Evolutionary conservation across 805 yeast genomes (phyloP), one percentile per base, ranked within the genome.

Genomic region (Candida patagonica): DNA sequence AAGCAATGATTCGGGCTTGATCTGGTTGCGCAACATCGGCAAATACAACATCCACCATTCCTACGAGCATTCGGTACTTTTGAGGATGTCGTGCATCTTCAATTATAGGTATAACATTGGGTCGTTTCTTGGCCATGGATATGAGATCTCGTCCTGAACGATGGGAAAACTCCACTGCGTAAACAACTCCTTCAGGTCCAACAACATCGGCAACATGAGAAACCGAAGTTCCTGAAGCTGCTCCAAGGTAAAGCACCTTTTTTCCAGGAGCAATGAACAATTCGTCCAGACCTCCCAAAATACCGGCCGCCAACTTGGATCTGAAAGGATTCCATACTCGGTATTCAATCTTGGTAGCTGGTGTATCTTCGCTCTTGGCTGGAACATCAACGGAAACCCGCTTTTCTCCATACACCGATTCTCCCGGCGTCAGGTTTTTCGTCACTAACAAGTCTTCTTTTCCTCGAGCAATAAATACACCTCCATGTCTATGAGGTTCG

Each of bases 1-100:
- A 78, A 40, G 97, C 98, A 65, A 92, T 89, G 63, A 92, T 92
- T 82, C 98, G 94, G 55, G 98, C 98, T 74, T 92, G 98, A 71
- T 92, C 98, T 32, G 98, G 98, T 74, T 92, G 98, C 52, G 98
- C 98, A 64, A 92, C 98, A 75, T 92, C 98, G 48, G 98, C 98
- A 61, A 92, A 92, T 46, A 92, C 97, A 62, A 78, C 85, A 67
- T 92, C 98, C 52, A 92, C 98, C 98, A 92, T 92, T 59, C 96
- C 95, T 49, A 92, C 74, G 57, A 92, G 76, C 98, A 92, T 92
- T 74, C 98, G 81, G 80, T 92, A 92, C 71, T 92, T 92, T 67
- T 92, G 98, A 61, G 98, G 98, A 71, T 92, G 98, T 75, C 98
- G 88, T 50, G 98, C 98, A 71, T 92, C 98, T 70, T 92, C 98